phyloP scores from a whole-genome alignment of 176 grass and related monocot species.

The Cenchrus fungigraminus region DNA sequence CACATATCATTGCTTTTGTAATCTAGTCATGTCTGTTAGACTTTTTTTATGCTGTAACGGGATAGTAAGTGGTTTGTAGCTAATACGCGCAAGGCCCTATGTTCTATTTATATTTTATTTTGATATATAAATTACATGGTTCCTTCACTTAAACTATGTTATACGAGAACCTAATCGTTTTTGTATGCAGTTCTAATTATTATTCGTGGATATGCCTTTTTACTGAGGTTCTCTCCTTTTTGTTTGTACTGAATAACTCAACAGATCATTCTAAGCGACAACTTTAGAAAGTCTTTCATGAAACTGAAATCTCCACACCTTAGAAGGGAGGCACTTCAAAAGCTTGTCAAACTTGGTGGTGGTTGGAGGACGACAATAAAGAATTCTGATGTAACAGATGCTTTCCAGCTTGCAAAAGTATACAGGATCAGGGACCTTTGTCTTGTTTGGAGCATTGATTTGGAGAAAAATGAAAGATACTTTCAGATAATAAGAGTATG shows the following conservation, averaged over 20 bases:
- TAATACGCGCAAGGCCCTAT: background rate
- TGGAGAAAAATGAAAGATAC: conserved; percentile 64
- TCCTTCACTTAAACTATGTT: background rate
- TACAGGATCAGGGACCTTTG: conserved; percentile 51
- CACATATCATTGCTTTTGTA: background rate
- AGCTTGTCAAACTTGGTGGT: conserved; percentile 66
- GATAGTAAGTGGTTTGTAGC: conserved; percentile 13
- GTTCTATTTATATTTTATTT: background rate
- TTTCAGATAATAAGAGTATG: conserved; percentile 79
- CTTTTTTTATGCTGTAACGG: background rate
- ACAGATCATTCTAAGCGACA: conserved; percentile 80
- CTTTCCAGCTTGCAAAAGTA: conserved; percentile 57
- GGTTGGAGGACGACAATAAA: conserved; percentile 63
- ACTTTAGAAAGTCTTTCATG: conserved; percentile 73
- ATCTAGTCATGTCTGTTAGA: background rate
- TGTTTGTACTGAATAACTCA: conserved; percentile 20
- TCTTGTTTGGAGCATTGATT: conserved; percentile 82
- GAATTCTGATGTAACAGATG: conserved; percentile 22
- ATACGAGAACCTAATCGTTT: background rate
- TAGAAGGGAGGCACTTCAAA: conserved; percentile 58
- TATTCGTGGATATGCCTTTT: background rate
- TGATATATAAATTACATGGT: background rate
- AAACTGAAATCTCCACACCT: conserved; percentile 58
- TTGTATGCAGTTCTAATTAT: background rate
- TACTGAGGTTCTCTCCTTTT: background rate